These are phyloP conservation scores for Dendrobium chrysotoxum DNA, from an alignment of 106 monocot species.

Conservation along the genomic window DNA sequence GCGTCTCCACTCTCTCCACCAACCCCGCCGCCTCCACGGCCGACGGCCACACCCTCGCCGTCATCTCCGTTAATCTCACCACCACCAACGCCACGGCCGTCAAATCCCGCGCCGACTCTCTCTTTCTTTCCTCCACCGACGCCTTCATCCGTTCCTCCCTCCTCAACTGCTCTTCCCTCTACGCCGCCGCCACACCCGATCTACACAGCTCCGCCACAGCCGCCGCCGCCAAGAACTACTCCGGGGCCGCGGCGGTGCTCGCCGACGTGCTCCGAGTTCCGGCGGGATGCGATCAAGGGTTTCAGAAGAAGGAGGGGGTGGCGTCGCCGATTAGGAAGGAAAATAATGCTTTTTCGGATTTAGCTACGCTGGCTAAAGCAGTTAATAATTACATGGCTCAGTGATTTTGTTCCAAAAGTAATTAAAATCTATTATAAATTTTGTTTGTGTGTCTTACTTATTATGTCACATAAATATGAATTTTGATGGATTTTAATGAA, in stretches of 20 bases:
- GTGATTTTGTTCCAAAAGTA: neutral
- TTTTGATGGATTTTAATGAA: no score
- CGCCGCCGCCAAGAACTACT: neutral
- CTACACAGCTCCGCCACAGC: neutral
- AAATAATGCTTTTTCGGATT: constrained; percentile 1
- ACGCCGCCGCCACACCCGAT: constrained; percentile 3
- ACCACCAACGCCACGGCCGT: constrained; percentile 16
- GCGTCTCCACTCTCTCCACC: constrained; percentile 11
- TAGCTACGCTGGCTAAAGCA: constrained; percentile 4
- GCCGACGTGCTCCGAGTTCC: constrained; percentile 1
- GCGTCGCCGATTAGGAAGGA: constrained; percentile 3
- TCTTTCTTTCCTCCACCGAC: neutral
- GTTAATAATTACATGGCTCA: constrained; percentile 10
- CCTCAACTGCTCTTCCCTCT: constrained; percentile 8
- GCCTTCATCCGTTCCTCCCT: neutral
- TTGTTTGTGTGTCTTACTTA: no score
- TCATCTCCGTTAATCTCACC: constrained; percentile 16
- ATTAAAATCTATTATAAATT: no score
- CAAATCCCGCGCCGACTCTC: constrained; percentile 1
- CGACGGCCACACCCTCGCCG: constrained; percentile 9
- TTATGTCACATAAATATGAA: no score
- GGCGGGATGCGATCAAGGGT: constrained; percentile 5
- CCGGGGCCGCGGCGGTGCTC: neutral
- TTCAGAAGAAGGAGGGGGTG: neutral
- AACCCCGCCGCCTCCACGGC: constrained; percentile 6